A percentile compares a stretch with the other conserved stretches of the same genome.
Evolutionary conservation across 768 basidiomycete genomes (phyloP).

Genomic region (Dentipellis sp.): DNA sequence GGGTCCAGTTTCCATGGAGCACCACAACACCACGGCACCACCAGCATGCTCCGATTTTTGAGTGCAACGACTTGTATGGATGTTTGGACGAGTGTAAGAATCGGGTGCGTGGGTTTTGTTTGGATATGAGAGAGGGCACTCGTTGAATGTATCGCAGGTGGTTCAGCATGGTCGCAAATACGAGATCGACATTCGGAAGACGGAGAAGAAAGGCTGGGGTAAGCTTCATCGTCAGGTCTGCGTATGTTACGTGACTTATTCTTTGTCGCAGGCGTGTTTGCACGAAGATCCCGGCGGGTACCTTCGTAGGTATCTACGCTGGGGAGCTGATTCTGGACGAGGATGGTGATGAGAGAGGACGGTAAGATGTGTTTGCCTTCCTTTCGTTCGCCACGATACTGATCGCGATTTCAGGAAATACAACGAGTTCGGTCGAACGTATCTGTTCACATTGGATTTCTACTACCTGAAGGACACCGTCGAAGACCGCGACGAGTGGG

Average conservation of each 20-base stretch:
- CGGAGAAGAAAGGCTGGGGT: conserved; percentile 83
- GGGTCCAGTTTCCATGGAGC: no score
- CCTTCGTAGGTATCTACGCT: conserved; percentile 77
- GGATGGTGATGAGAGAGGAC: conserved; percentile 59
- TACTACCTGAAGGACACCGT: conserved; percentile 40
- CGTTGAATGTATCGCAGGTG: conserved; percentile 37
- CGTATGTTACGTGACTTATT: neutral
- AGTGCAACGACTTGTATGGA: conserved; percentile 76
- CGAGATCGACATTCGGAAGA: conserved; percentile 58
- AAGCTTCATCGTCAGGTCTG: conserved; percentile 10
- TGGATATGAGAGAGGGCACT: neutral
- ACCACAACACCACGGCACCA: no score
- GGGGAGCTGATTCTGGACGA: conserved; percentile 72
- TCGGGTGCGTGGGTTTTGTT: conserved; percentile 41
- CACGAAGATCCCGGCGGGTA: conserved; percentile 56
- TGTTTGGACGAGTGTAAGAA: conserved; percentile 80
- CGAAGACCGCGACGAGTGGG: conserved; percentile 21
- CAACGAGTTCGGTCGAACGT: conserved; percentile 64
- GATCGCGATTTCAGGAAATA: conserved; percentile 44
- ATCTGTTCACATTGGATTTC: conserved; percentile 79
- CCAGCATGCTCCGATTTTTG: conserved; percentile 40
- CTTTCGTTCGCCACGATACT: neutral
- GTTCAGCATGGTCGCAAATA: conserved; percentile 72
- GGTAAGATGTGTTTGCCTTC: conserved; percentile 31
- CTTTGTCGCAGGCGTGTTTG: conserved; percentile 53